phyloP scores from a whole-genome alignment of 2,329 filamentous ascomycete species.

The Fusarium mexicanum region DNA sequence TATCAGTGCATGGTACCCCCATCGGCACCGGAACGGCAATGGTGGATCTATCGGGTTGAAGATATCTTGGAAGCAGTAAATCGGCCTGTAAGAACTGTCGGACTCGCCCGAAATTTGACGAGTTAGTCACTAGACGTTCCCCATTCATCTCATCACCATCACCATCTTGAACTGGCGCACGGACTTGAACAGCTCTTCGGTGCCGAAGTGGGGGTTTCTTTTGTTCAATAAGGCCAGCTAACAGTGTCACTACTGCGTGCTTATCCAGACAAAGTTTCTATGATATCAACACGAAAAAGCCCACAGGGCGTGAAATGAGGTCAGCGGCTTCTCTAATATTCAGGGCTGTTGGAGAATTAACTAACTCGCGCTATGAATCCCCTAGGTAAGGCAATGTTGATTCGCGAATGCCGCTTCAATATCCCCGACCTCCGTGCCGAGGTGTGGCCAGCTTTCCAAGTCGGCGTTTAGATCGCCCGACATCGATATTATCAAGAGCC shows the following conservation, averaged over 20 bases:
- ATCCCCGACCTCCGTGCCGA: no score
- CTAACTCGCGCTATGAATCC: not conserved
- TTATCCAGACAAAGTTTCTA: not conserved
- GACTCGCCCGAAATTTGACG: conserved; percentile 1
- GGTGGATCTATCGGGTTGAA: not conserved
- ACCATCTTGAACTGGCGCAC: not conserved
- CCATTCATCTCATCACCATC: conserved; percentile 14
- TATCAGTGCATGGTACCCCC: conserved; percentile 3
- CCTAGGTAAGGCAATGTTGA: no score
- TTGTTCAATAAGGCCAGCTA: not conserved
- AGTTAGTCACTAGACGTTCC: conserved; percentile 6
- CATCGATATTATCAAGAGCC: conserved; percentile 7
- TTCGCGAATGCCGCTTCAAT: no score
- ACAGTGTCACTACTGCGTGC: not conserved
- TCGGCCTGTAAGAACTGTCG: conserved; percentile 5
- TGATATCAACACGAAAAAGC: not conserved
- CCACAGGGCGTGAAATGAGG: conserved; percentile 3
- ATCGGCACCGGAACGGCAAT: conserved; percentile 34
- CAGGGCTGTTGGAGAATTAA: conserved; percentile 8
- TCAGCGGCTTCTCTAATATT: conserved; percentile 8
- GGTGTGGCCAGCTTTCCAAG: no score
- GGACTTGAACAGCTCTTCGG: conserved; percentile 34
- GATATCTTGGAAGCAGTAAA: not conserved
- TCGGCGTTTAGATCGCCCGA: conserved; percentile 3
- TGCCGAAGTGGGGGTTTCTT: conserved; percentile 29